Percentiles rank a stretch among this genome's conserved stretches.
These are phyloP conservation scores for Vigna mungo DNA, from an alignment of 306 rosid species.

Conservation along the genomic window DNA sequence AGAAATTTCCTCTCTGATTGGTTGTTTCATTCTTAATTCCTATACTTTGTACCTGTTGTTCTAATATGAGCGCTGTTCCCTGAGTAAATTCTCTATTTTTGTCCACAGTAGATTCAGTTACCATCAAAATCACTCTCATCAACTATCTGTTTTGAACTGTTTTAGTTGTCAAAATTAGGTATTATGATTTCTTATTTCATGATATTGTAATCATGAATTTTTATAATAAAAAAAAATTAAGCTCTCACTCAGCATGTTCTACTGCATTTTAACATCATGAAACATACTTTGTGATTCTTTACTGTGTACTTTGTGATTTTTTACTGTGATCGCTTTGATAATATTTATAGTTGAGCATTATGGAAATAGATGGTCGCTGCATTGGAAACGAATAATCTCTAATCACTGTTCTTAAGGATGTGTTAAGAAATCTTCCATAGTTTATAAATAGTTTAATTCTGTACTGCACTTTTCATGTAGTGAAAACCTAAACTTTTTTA, in stretches of 20 bases:
- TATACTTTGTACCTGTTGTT: background rate
- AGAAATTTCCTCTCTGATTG: background rate
- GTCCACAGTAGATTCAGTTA: background rate
- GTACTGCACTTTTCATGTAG: background rate
- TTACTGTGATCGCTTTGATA: conserved; percentile 12
- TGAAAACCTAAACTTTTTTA: background rate
- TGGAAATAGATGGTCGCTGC: background rate
- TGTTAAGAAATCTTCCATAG: background rate
- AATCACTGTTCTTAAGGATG: conserved; percentile 7
- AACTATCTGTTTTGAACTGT: background rate
- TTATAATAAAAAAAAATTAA: background rate
- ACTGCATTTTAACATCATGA: conserved; percentile 2
- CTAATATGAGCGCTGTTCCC: background rate
- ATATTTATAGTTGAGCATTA: background rate
- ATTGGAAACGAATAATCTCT: background rate
- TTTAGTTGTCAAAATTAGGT: background rate
- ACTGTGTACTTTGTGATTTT: background rate
- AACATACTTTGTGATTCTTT: background rate
- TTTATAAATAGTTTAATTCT: conserved; percentile 13
- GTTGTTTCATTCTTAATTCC: background rate
- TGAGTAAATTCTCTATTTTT: background rate
- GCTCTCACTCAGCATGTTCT: background rate
- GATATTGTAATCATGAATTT: background rate
- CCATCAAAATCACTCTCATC: background rate
- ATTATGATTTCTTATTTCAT: background rate